Base-by-base conservation (phyloP, 257 asterid species). In the Apocynum venetum region DNA sequence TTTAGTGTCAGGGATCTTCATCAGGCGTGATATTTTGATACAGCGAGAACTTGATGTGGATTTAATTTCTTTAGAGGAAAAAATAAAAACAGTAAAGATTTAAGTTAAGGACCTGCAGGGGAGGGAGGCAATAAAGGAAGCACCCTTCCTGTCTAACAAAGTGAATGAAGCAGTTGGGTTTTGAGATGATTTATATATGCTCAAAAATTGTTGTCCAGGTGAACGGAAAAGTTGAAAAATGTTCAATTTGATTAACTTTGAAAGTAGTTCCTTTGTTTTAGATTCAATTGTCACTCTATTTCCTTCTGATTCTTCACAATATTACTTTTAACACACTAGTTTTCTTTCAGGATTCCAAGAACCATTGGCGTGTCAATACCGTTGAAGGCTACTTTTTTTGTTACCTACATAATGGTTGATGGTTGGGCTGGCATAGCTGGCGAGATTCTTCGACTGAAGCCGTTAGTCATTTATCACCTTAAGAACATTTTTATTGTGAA, bases 381-480 rank as follows among this genome's bases (percentile, higher is more conserved):
- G n/a, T 90, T 89, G 97, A 96, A 96, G 86, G 99, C 97, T 57
- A 93, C 98, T 66, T 96, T 96, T 90, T 96, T 96, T 55, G 90
- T 96, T 69, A 93, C 99, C 2, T 96, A 89, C 83, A 90, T 93
- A 79, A 91, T 96, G 99, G 87, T 93, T 11, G 99, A 95, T 78
- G 99, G 99, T 52, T 96, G 98, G 99, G 98, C 99, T 19, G 97
- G 89, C 80, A 84, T 96, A 56, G 99, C 99, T 31, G 68, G 91
- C 76, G 99, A 96, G 82, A 93, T 96, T 79, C 96, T 96, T 61
- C 89, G 96, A 49, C 74, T 96, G 82, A 93, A 90, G 77, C 88
- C 84, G 38, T 78, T 96, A 51, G 93, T 91, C 43, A 93, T 91
- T 77, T 96, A 85, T 86, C 98, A 96, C 80, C 87, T 96, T 11